These are phyloP conservation scores for Monosporozyma siamensis DNA, from an alignment of 805 yeast genomes.

Conservation along the genomic window DNA sequence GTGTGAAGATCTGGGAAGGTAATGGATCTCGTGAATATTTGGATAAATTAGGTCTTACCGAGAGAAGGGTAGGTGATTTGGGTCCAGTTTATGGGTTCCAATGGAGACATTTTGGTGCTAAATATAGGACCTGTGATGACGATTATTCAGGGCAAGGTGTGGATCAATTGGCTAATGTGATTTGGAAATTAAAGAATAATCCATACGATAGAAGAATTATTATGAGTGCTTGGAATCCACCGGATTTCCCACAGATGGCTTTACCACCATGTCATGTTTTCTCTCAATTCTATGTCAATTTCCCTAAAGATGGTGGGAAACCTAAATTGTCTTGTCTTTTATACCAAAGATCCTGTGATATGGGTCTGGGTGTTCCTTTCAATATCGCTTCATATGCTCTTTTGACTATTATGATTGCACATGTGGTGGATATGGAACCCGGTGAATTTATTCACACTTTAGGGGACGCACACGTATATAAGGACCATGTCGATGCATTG, in stretches of 20 bases:
- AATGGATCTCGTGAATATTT: constrained; percentile 90
- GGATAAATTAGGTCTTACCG: constrained; percentile 69
- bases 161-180: constrained; percentile 79
- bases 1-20: constrained; percentile 98
- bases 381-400: constrained; percentile 95
- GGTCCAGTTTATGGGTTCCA: constrained; percentile 99
- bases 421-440: constrained; percentile 87
- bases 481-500: constrained; percentile 87
- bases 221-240: constrained; percentile 97
- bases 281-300: constrained; percentile 87
- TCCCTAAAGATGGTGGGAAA: constrained; percentile 43
- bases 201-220: constrained; percentile 94
- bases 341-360: constrained; percentile 97
- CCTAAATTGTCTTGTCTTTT: constrained; percentile 78
- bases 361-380: constrained; percentile 99
- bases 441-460: constrained; percentile 92
- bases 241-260: constrained; percentile 90
- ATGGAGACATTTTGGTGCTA: constrained; percentile 99
- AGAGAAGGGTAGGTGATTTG: constrained; percentile 84
- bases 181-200: constrained; percentile 68
- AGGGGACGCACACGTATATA: constrained; percentile 95
- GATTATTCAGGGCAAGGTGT: constrained; percentile 83
- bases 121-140: constrained; percentile 74
- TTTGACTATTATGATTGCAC: constrained; percentile 89
- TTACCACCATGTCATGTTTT: constrained; percentile 97